These are phyloP conservation scores for Dissoconium aciculare DNA, from an alignment of 2,329 filamentous ascomycete genomes.

Conservation along the genomic window DNA sequence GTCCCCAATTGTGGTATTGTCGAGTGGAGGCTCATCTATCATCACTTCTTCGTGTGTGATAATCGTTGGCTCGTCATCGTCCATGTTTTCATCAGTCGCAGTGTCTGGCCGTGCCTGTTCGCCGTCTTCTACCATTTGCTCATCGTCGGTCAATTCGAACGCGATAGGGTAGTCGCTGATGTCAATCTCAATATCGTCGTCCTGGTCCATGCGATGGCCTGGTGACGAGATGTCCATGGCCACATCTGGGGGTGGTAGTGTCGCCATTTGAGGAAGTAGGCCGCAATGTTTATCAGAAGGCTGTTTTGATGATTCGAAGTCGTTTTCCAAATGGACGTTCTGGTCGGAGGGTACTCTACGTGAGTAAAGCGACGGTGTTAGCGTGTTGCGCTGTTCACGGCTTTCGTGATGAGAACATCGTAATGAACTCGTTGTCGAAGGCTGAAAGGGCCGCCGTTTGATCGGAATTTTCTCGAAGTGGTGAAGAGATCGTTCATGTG, in stretches of 20 bases:
- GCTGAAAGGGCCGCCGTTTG: too few species aligned
- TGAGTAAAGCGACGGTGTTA: too few species aligned
- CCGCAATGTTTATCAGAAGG: too few species aligned
- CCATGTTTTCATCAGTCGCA: constrained; percentile 22
- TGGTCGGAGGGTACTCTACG: too few species aligned
- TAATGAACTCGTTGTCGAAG: too few species aligned
- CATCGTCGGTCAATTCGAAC: constrained; percentile 30
- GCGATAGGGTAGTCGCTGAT: constrained; percentile 32
- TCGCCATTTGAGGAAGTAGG: too few species aligned
- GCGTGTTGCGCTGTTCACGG: too few species aligned
- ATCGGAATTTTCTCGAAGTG: too few species aligned
- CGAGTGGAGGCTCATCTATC: constrained; percentile 8
- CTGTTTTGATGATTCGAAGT: too few species aligned
- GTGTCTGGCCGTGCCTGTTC: constrained; percentile 27
- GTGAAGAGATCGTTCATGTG: too few species aligned
- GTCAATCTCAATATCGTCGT: constrained; percentile 45
- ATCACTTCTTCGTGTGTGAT: constrained; percentile 16
- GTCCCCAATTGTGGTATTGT: constrained; percentile 4
- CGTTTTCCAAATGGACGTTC: too few species aligned
- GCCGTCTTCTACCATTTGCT: constrained; percentile 43
- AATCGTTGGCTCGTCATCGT: constrained; percentile 15
- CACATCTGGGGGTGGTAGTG: not conserved
- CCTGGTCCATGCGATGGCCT: constrained; percentile 27
- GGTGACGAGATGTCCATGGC: constrained; percentile 43
- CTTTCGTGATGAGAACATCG: too few species aligned